Conservation (phyloP, 208 protist species). For the Novymonas esmeraldas region DNA sequence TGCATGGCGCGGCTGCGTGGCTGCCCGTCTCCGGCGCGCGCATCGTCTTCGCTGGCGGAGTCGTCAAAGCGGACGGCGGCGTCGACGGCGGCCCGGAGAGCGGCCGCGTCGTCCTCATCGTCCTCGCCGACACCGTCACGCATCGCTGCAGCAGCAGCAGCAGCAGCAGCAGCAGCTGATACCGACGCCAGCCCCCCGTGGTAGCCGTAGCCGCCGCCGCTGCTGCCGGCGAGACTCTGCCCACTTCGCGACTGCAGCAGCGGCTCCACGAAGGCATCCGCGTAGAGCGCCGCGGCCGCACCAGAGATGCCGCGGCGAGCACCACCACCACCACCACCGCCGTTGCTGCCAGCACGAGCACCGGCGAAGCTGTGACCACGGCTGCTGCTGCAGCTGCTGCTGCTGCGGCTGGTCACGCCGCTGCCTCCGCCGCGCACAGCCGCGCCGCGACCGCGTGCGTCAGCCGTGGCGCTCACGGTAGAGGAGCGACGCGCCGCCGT, state of each 20-base stretch:
- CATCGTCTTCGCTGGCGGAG: slow-evolving; percentile 16
- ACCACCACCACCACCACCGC: background rate
- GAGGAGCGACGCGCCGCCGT: no score
- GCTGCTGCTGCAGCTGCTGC: background rate
- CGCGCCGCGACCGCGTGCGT: no score
- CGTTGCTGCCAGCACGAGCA: background rate
- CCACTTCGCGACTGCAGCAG: slow-evolving; percentile 1
- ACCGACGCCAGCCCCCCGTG: background rate
- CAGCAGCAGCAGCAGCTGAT: background rate
- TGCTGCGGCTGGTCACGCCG: background rate
- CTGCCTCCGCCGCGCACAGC: no score
- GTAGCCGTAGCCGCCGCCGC: background rate
- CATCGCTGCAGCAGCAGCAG: background rate
- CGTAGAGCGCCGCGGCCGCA: background rate
- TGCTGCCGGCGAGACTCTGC: background rate
- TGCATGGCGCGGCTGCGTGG: no score
- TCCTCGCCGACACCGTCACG: background rate
- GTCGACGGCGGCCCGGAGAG: slow-evolving; percentile 14
- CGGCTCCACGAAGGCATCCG: background rate
- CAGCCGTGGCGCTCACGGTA: no score
- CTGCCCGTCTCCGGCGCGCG: background rate
- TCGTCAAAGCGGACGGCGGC: slow-evolving; percentile 19
- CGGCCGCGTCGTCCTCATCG: slow-evolving; percentile 10
- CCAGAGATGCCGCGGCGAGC: background rate
- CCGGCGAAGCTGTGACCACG: background rate